Evolutionary conservation across 2,329 filamentous ascomycete species (phyloP).

Genomic region (Colletotrichum sp.): DNA sequence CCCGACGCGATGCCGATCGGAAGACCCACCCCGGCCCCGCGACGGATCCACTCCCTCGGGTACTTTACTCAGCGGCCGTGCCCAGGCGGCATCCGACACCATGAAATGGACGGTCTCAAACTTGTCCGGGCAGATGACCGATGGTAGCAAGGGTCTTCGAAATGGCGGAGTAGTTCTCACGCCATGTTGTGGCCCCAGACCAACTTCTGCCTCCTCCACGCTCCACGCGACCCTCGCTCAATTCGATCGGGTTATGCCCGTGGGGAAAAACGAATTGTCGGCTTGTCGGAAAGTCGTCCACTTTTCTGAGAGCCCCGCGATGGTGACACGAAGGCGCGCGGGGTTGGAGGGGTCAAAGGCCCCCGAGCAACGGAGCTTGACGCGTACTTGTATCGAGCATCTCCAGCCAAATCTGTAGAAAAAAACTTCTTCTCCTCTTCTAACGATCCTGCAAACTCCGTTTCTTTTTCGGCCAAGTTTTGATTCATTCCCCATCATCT

Average conservation of each 20-base stretch:
- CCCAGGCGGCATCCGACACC: background rate
- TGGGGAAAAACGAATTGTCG: background rate
- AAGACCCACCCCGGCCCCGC: background rate
- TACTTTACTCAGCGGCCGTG: background rate
- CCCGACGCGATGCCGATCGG: slow-evolving; percentile 15
- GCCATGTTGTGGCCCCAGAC: background rate
- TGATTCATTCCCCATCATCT: background rate
- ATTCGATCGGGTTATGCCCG: background rate
- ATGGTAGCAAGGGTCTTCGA: background rate
- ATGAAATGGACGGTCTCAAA: background rate
- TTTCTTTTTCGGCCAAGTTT: background rate
- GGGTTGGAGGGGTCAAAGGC: background rate
- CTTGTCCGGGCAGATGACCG: background rate
- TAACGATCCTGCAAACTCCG: background rate
- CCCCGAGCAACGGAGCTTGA: background rate
- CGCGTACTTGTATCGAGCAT: background rate
- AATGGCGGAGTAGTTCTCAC: background rate
- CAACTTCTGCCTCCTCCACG: background rate
- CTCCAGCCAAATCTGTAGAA: background rate
- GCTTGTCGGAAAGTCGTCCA: slow-evolving; percentile 5
- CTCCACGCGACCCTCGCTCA: background rate
- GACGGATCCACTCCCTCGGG: background rate
- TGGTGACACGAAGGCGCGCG: background rate
- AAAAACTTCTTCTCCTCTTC: background rate
- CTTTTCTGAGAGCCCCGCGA: background rate